Evolutionary conservation across 129 eudicot species (phyloP).

Genomic region (Mikania micrantha): DNA sequence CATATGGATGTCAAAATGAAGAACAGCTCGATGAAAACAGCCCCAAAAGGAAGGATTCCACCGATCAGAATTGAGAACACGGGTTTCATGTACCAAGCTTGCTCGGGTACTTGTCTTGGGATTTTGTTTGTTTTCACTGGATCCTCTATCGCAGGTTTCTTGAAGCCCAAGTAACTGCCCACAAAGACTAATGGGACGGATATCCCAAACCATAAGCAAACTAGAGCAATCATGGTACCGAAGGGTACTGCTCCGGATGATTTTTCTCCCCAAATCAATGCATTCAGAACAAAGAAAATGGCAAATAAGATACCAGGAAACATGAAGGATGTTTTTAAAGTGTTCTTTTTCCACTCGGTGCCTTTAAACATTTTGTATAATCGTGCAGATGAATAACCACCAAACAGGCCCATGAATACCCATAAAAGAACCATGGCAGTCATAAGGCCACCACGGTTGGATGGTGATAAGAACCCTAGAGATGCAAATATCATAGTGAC

Average conservation of each 20-base stretch:
- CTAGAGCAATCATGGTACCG: slow-evolving; percentile 87
- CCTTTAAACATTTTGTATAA: slow-evolving; percentile 92
- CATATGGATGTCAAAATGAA: slow-evolving; percentile 86
- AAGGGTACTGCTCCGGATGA: slow-evolving; percentile 95
- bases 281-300: slow-evolving; percentile 71
- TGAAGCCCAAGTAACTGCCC: slow-evolving; percentile 87
- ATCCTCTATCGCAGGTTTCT: slow-evolving; percentile 77
- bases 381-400: slow-evolving; percentile 79
- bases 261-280: slow-evolving; percentile 85
- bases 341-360: slow-evolving; percentile 81
- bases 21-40: slow-evolving; percentile 85
- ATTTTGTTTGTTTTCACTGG: slow-evolving; percentile 90
- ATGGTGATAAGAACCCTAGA: slow-evolving; percentile 85
- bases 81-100: slow-evolving; percentile 95
- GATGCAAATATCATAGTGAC: slow-evolving; percentile 91
- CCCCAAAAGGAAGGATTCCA: slow-evolving; percentile 90
- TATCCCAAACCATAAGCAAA: slow-evolving; percentile 86
- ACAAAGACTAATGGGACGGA: slow-evolving; percentile 96
- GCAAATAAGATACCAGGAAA: slow-evolving; percentile 77
- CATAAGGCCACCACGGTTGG: slow-evolving; percentile 91
- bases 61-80: slow-evolving; percentile 79
- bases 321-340: slow-evolving; percentile 82
- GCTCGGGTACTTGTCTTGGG: slow-evolving; percentile 89
- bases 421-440: slow-evolving; percentile 93
- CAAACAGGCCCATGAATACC: slow-evolving; percentile 93